Percentiles rank a stretch among this genome's conserved stretches.
phyloP scores from a whole-genome alignment of 768 basidiomycete genomes.

The Suillus fuscotomentosus region DNA sequence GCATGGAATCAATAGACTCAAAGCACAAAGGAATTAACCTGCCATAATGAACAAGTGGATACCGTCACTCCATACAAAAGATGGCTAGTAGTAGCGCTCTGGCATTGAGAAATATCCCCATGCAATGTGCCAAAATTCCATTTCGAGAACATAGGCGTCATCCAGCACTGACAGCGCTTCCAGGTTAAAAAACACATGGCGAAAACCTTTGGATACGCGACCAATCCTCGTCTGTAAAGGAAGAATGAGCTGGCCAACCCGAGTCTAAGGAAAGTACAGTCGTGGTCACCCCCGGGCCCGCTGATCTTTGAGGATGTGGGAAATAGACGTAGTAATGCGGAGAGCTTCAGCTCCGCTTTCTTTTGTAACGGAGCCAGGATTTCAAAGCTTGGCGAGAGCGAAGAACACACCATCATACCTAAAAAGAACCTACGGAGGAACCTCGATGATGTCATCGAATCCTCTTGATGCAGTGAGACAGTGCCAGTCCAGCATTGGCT shows the following conservation, averaged over 20 bases:
- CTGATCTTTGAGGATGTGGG: neutral
- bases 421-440: neutral
- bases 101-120: neutral
- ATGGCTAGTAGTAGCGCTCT: slow-evolving; percentile 15
- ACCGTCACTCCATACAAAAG: neutral
- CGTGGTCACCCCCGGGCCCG: too few relatives aligned
- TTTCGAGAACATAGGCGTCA: neutral
- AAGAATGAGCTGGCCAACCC: neutral
- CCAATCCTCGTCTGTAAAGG: neutral
- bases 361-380: neutral
- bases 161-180: neutral
- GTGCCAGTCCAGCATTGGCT: neutral
- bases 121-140: neutral
- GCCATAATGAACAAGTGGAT: neutral
- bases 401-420: neutral
- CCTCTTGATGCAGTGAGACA: neutral
- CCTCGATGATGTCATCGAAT: slow-evolving; percentile 3
- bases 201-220: neutral
- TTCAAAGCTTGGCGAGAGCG: neutral
- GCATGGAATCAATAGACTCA: neutral
- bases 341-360: neutral
- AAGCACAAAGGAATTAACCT: neutral
- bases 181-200: neutral
- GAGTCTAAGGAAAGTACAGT: neutral
- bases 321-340: neutral